Base-by-base conservation (phyloP, 2,329 filamentous ascomycete genomes). In the Xylaria polymorpha region DNA sequence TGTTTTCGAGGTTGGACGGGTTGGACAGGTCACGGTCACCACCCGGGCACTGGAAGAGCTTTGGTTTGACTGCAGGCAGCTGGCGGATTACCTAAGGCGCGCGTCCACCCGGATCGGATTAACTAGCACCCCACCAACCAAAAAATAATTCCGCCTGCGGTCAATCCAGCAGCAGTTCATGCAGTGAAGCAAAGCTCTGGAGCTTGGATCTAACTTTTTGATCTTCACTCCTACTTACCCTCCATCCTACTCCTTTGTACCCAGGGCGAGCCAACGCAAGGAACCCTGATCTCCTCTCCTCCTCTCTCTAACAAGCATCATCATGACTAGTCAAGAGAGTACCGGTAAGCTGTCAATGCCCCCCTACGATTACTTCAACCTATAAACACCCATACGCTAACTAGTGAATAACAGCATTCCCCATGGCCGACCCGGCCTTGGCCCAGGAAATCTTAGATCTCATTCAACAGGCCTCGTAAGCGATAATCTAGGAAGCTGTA, bases 371-470 rank as follows among this genome's bases (percentile, higher is more conserved):
- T 32, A 8, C 22, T 51, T 32, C 41, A 3, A 20, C 18, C 22
- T 18, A 22, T 6, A 20, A 18, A 41, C 5, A 29, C 25, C 37
- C 9, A 18, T 25, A n/a, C 58, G n/a, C 57, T 55, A n/a, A 59
- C 59, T 32, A 20, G 64, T 25, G 37, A 56, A 48, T n/a, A 59
- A 62, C 8, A 67, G 90, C 90, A 73, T 92, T 90, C 90, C 91
- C 90, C 71, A 81, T 92, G 80, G 91, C 92, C 81, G 91, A 93
- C 79, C 86, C 88, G 78, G 87, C 89, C 76, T 86, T 97, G 73
- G 89, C 92, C 65, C 91, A 94, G 85, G 90, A 94, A 80, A 90
- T 98, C 72, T 88, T 97, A 72, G 92, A 97, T 76, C 87, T 94
- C 65, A 86, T 94, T 71, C 92, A 95, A 84, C 90, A 92, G 78